Base-by-base conservation (phyloP, 2,329 filamentous ascomycete species). In the Fusarium penzigii region DNA sequence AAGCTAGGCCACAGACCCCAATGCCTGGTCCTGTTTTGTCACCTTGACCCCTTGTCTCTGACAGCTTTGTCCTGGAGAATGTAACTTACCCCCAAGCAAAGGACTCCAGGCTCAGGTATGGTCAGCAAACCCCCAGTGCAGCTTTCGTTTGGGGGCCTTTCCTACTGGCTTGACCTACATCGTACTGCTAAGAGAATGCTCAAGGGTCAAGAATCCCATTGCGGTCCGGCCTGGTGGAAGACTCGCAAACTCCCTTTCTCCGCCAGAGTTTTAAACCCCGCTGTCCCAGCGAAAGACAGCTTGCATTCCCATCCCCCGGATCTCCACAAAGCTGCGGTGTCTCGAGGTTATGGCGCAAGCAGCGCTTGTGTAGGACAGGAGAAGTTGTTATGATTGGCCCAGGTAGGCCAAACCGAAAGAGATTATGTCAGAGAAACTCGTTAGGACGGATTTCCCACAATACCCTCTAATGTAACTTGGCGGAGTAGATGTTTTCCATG, bases 191-290 rank as follows among this genome's bases (percentile, higher is more conserved):
- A 5, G 7, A 25, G 20, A 25, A 25, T 25, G 20, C 20, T 7
- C 39, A 40, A 40, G 14, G 10, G 32, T 36, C 32, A 14, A 11
- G 32, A 12, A 14, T 36, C 32, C 32, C 32, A 11, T 11, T 12
- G 13, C 32, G 5, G 32, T 36, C 32, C 13, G 32, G 32, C 10
- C 32, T 36, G 32, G 32, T 36, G 32, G 14, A 40, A 53, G 48
- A 34, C 32, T 48, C n/a, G 39, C 44, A 39, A n/a, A 45, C 57
- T 64, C 59, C 58, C 58, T 58, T 64, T 56, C 56, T 64, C 62
- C 62, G 62, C 56, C 55, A 34, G 51, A 49, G n/a, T 54, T 45
- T 48, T 49, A 43, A 48, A 46, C 62, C 55, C 59, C 53, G 53
- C 60, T 56, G 45, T 52, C 52, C 52, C 40, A 55, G 58, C 39